A percentile compares a stretch with the other conserved stretches of the same genome.
These are phyloP conservation scores for Cutaneotrichosporon arboriforme DNA, from an alignment of 1,284 basidiomycete genomes.

Conservation along the genomic window DNA sequence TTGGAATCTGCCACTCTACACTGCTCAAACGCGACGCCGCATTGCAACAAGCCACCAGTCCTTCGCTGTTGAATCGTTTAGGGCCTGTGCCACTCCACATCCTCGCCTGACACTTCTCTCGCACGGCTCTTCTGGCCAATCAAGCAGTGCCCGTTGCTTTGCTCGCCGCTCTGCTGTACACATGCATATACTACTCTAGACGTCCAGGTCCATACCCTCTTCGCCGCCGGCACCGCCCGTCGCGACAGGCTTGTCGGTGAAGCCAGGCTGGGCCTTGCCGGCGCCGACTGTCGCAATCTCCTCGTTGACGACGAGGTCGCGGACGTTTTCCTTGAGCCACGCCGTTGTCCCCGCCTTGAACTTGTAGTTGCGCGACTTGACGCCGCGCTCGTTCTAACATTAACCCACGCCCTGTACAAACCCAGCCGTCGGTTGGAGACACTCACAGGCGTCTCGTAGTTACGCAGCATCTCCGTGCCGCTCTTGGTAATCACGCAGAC, in stretches of 20 bases:
- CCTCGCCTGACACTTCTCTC: no score
- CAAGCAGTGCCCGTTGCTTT: no score
- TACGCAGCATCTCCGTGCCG: constrained; percentile 80
- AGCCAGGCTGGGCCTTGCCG: constrained; percentile 35
- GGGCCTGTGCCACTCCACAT: no score
- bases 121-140: no score
- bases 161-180: constrained; percentile 7
- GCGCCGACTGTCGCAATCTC: constrained; percentile 50
- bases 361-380: constrained; percentile 74
- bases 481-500: constrained; percentile 85
- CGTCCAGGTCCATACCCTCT: constrained; percentile 20
- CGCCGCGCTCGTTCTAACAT: constrained; percentile 62
- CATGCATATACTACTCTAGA: constrained; percentile 12
- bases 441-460: constrained; percentile 73
- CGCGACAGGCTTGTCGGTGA: constrained; percentile 22
- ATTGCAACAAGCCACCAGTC: no score
- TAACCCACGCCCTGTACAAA: not conserved
- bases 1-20: no score
- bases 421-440: no score
- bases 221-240: constrained; percentile 23
- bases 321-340: constrained; percentile 72
- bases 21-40: no score
- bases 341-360: constrained; percentile 84
- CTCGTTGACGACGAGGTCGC: constrained; percentile 66
- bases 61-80: no score